Base-by-base conservation (phyloP, 345 rosid species). In the Salix purpurea region DNA sequence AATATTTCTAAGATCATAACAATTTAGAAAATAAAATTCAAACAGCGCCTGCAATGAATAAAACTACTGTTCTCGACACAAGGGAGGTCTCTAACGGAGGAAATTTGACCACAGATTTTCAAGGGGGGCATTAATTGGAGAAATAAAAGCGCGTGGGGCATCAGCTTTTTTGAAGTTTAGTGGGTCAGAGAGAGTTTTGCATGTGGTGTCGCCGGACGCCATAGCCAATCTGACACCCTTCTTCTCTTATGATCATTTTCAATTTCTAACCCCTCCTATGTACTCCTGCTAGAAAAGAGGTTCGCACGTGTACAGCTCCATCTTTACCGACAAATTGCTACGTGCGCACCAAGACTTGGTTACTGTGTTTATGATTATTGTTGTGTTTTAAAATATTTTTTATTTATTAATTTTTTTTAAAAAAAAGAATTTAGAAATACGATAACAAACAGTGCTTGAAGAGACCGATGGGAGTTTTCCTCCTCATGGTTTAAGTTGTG, bases 271-370 rank as follows among this genome's bases (percentile, higher is more conserved):
- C 44, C 67, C 69, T 66, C 83, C 67, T 65, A 56, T 30, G 16
- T 28, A 65, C 16, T 21, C 39, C 67, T 44, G 39, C 28, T 62
- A 30, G 69, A 66, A 83, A 58, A 12, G 81, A 28, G 36, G 74
- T 69, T 78, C 79, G 87, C 89, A 88, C 93, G 85, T 90, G 92
- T 90, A 88, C 91, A 89, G 85, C 88, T 80, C 81, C 72, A 81
- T 76, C 65, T 76, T 39, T 60, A 83, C 82, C 56, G 81, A 79
- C 71, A 74, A 44, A 62, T 36, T 56, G 36, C 52, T 80, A 74
- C 84, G 84, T 78, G 84, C 84, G 70, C 73, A 54, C 54, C 75
- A 60, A 48, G 64, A 23, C 64, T 58, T n/a, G 36, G 34, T 34
- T 34, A 4, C 36, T 34, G 36, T 34, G 36, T 34, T 34, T 34